Percentiles rank a stretch among this genome's conserved stretches.
These are phyloP conservation scores for Lodderomyces theae DNA, from an alignment of 1,139 yeast species.

Conservation along the genomic window DNA sequence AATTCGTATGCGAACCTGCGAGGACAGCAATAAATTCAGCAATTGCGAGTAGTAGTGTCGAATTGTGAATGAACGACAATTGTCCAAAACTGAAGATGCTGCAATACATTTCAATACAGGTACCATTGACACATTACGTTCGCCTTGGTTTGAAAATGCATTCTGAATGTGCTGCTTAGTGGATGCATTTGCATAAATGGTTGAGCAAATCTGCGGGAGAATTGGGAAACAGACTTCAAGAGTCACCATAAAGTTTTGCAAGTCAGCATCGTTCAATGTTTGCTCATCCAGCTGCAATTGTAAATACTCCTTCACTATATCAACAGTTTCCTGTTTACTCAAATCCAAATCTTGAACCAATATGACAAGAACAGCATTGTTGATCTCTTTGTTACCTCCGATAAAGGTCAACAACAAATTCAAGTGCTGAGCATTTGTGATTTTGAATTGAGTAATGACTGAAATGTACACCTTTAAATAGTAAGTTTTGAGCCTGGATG, in stretches of 20 bases:
- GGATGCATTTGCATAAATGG: conserved; percentile 20
- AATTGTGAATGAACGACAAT: conserved; percentile 33
- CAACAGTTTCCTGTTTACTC: conserved; percentile 17
- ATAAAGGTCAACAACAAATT: conserved; percentile 23
- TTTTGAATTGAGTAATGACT: conserved; percentile 18
- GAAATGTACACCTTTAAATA: conserved; percentile 16
- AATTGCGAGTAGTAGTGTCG: conserved; percentile 29
- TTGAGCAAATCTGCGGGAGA: conserved; percentile 22
- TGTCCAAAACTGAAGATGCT: conserved; percentile 37
- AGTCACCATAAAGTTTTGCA: conserved; percentile 22
- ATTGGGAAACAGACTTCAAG: conserved; percentile 27
- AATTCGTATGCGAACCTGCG: conserved; percentile 22
- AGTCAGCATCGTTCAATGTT: conserved; percentile 14
- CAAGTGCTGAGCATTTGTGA: conserved; percentile 23
- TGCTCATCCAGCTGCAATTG: conserved; percentile 23
- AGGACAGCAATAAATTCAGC: conserved; percentile 9
- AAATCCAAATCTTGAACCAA: conserved; percentile 24
- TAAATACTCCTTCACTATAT: conserved; percentile 23
- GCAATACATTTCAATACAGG: conserved; percentile 26
- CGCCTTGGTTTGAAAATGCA: neutral
- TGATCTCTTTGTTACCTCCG: conserved; percentile 13
- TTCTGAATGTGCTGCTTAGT: conserved; percentile 18
- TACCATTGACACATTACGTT: neutral
- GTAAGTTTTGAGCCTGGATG: conserved; percentile 7
- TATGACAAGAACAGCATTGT: conserved; percentile 25